Conservation (phyloP, 1,139 yeast species). For the Suhomyces kunorum region DNA sequence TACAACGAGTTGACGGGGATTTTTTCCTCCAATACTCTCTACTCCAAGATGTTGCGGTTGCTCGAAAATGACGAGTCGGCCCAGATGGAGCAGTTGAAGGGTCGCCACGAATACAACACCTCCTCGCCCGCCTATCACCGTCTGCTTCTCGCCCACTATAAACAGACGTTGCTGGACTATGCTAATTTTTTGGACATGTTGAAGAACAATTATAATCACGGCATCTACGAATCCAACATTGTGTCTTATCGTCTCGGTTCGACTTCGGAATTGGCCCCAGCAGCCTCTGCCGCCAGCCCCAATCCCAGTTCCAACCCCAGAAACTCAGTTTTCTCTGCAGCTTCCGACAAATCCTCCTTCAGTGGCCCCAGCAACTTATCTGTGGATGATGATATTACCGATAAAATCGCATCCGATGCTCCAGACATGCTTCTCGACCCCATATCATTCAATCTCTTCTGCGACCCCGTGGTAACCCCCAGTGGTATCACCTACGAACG, state of each 20-base stretch:
- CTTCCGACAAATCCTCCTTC: slow-evolving; percentile 2
- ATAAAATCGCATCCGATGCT: slow-evolving; percentile 27
- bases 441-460: slow-evolving; percentile 45
- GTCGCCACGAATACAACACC: slow-evolving; percentile 14
- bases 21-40: slow-evolving; percentile 18
- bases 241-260: slow-evolving; percentile 13
- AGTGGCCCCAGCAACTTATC: not conserved
- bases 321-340: slow-evolving; percentile 5
- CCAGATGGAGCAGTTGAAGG: slow-evolving; percentile 18
- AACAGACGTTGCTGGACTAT: slow-evolving; percentile 22
- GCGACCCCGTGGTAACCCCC: slow-evolving; percentile 52
- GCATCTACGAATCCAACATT: slow-evolving; percentile 16
- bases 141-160: slow-evolving; percentile 20
- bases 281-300: not conserved
- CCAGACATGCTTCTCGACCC: slow-evolving; percentile 51
- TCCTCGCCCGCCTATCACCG: slow-evolving; percentile 17
- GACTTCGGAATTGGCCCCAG: not conserved
- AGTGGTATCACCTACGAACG: slow-evolving; percentile 52
- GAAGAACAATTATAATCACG: slow-evolving; percentile 25
- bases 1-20: slow-evolving; percentile 24
- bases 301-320: not conserved
- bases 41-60: slow-evolving; percentile 21
- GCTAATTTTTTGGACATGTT: slow-evolving; percentile 24
- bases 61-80: slow-evolving; percentile 22
- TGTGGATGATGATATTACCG: slow-evolving; percentile 8